Evolutionary conservation across 805 yeast genomes (phyloP).

Genomic region (Candida nonsorbophila): DNA sequence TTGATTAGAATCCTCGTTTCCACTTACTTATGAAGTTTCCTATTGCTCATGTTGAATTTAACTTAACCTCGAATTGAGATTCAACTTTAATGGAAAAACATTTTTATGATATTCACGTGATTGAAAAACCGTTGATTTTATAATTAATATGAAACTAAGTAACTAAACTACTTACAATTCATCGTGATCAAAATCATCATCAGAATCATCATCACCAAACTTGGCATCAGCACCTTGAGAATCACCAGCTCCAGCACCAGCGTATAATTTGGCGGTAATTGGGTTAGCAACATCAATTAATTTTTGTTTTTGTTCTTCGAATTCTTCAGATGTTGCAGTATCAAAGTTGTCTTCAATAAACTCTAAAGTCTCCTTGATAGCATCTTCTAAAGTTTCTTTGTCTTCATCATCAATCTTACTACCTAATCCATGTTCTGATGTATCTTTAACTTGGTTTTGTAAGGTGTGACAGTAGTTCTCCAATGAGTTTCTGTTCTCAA

Average conservation of each 20-base stretch:
- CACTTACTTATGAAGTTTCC: too few relatives aligned
- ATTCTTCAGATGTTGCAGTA: constrained; percentile 86
- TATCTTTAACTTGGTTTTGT: constrained; percentile 40
- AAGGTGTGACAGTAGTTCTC: constrained; percentile 42
- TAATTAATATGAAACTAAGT: too few relatives aligned
- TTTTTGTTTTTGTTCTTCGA: constrained; percentile 81
- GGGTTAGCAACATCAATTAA: constrained; percentile 83
- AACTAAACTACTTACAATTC: constrained; percentile 26
- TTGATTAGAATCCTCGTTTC: too few relatives aligned
- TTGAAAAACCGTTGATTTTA: too few relatives aligned
- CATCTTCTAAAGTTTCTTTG: constrained; percentile 82
- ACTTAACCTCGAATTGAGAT: too few relatives aligned
- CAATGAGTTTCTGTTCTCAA: constrained; percentile 38
- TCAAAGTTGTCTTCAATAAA: constrained; percentile 82
- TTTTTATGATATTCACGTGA: too few relatives aligned
- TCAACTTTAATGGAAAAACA: too few relatives aligned
- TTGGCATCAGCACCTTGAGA: constrained; percentile 31
- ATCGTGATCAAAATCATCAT: constrained; percentile 40
- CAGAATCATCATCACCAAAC: constrained; percentile 39
- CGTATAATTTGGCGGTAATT: constrained; percentile 75
- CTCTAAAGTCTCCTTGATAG: constrained; percentile 78
- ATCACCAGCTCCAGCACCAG: constrained; percentile 40
- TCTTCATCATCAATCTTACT: constrained; percentile 84
- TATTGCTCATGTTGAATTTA: too few relatives aligned
- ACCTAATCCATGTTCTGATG: constrained; percentile 48